Evolutionary conservation across 495 filamentous ascomycete genomes (phyloP).

Genomic region (Melanomma pulvis-pyrius): DNA sequence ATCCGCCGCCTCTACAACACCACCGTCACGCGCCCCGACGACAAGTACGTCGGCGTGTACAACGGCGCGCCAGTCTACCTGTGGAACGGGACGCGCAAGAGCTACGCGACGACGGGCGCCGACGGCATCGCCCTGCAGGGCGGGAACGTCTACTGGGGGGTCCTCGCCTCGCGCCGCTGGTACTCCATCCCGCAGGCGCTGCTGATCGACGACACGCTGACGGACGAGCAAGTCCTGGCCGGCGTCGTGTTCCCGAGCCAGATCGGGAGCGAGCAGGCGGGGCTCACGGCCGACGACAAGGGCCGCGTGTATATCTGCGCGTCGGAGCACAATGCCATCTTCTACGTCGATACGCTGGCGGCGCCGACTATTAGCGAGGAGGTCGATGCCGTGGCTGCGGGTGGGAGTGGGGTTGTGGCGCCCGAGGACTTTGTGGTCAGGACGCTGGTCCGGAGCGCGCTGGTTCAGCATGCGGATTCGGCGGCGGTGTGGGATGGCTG

Average conservation of each 20-base stretch:
- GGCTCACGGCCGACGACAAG: constrained; percentile 39
- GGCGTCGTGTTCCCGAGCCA: constrained; percentile 35
- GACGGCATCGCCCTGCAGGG: constrained; percentile 39
- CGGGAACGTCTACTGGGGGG: constrained; percentile 42
- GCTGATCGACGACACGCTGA: constrained; percentile 19
- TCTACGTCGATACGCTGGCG: constrained; percentile 38
- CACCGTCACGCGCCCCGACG: constrained; percentile 31
- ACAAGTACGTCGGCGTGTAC: constrained; percentile 38
- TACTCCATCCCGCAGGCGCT: constrained; percentile 38
- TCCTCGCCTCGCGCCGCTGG: constrained; percentile 35
- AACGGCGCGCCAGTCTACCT: constrained; percentile 37
- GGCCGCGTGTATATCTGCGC: constrained; percentile 38
- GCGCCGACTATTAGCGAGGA: constrained; percentile 26
- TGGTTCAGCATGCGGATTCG: constrained; percentile 42
- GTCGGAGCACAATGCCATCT: constrained; percentile 42
- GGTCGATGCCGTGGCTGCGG: constrained; percentile 33
- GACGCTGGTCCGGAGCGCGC: constrained; percentile 35
- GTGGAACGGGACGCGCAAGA: constrained; percentile 41
- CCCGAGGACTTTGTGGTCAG: constrained; percentile 39
- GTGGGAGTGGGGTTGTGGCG: constrained; percentile 29
- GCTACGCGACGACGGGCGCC: constrained; percentile 29
- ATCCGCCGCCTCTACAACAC: constrained; percentile 39
- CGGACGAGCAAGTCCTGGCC: constrained; percentile 36
- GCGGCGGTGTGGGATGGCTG: constrained; percentile 40
- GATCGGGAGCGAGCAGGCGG: constrained; percentile 37